Evolutionary conservation across 495 filamentous ascomycete species (phyloP).

Genomic region (Neurospora tetrasperma): DNA sequence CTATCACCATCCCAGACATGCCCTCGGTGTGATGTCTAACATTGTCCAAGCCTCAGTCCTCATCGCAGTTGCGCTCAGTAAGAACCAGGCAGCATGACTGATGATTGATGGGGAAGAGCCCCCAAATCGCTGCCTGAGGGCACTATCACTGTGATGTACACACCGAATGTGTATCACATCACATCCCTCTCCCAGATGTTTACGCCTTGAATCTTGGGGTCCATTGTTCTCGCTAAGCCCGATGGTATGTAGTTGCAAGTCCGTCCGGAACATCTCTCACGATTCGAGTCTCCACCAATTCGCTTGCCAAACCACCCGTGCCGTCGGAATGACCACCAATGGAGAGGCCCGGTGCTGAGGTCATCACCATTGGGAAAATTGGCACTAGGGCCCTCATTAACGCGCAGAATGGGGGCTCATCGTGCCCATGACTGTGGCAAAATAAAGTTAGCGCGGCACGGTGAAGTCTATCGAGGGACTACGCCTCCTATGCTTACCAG

Average conservation of each 20-base stretch:
- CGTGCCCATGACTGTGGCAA: not conserved
- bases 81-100: not conserved
- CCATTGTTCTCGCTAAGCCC: not conserved
- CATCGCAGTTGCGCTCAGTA: not conserved
- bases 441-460: not conserved
- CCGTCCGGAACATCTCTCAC: not conserved
- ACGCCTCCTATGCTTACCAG: not conserved
- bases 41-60: not conserved
- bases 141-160: not conserved
- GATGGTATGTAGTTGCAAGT: not conserved
- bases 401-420: not conserved
- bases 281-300: not conserved
- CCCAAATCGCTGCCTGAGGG: not conserved
- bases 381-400: not conserved
- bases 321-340: not conserved
- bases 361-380: not conserved
- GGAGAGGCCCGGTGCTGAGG: not conserved
- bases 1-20: not conserved
- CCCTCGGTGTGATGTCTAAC: not conserved
- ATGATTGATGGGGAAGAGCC: not conserved
- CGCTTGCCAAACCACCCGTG: not conserved
- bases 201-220: not conserved
- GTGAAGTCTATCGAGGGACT: not conserved
- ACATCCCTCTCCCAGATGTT: not conserved
- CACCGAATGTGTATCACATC: not conserved